These are phyloP conservation scores for Malus hybrid DNA, from an alignment of 331 rosid genomes.

Conservation along the genomic window DNA sequence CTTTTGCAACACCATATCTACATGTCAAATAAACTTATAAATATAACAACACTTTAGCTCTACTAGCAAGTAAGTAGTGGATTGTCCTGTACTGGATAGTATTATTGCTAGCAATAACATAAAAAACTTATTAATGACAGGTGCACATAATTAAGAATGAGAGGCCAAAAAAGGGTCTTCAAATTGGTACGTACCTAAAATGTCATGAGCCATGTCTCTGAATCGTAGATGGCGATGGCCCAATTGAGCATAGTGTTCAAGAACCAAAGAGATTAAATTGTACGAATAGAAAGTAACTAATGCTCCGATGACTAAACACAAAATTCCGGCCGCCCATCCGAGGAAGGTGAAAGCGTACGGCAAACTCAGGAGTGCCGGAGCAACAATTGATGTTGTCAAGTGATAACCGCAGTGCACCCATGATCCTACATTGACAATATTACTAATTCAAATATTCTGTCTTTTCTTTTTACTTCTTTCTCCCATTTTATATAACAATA, in stretches of 20 bases:
- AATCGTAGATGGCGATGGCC: constrained; percentile 71
- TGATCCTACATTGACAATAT: constrained; percentile 41
- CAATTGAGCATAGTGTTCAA: constrained; percentile 58
- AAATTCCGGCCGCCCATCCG: constrained; percentile 72
- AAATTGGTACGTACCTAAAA: constrained; percentile 36
- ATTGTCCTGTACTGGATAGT: no score
- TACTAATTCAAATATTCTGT: not conserved
- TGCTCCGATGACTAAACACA: constrained; percentile 46
- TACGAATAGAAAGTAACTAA: constrained; percentile 63
- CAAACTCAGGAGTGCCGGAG: constrained; percentile 64
- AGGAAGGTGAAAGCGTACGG: constrained; percentile 66
- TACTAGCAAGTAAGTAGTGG: no score
- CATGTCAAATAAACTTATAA: no score
- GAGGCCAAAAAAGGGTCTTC: not conserved
- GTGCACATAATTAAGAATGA: no score
- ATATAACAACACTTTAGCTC: no score
- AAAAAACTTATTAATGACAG: no score
- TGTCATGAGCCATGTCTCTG: constrained; percentile 66
- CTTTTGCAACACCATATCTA: no score
- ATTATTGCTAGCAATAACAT: no score
- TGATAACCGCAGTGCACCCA: constrained; percentile 88
- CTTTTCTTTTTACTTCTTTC: no score
- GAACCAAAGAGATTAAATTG: constrained; percentile 56
- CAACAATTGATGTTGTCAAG: constrained; percentile 71
- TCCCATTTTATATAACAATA: no score